phyloP scores from a whole-genome alignment of 2,329 filamentous ascomycete genomes.

The Colletotrichum kahawae region DNA sequence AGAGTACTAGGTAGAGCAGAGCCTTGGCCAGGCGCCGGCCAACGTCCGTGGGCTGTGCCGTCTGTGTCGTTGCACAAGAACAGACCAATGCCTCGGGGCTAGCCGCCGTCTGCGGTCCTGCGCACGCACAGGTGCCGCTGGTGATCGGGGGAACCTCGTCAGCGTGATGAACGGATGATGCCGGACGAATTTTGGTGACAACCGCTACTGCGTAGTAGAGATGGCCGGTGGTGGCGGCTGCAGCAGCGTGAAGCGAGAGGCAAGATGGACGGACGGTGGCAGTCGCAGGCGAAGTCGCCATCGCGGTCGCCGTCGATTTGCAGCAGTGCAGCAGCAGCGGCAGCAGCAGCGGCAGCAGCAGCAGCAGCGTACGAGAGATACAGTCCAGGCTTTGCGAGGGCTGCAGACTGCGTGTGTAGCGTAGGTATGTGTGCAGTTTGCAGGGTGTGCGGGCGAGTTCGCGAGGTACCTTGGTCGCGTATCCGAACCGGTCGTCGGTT shows the following conservation, averaged over 20 bases:
- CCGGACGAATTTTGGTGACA: background rate
- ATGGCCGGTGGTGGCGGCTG: conserved; percentile 18
- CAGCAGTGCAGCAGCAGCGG: background rate
- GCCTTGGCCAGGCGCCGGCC: conserved; percentile 7
- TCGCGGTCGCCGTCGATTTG: background rate
- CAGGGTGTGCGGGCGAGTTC: background rate
- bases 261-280: background rate
- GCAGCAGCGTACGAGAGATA: background rate
- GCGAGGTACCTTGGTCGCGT: background rate
- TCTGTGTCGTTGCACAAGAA: background rate
- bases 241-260: conserved; percentile 17
- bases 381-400: background rate
- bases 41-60: conserved; percentile 14
- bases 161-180: background rate
- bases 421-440: background rate
- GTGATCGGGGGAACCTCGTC: background rate
- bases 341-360: background rate
- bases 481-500: background rate
- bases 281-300: background rate
- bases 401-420: background rate
- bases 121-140: background rate
- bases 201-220: background rate
- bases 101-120: background rate
- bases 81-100: conserved; percentile 9
- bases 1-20: background rate